Base-by-base conservation (phyloP, 2,329 filamentous ascomycete genomes). In the Dothidotthia symphoricarpi region DNA sequence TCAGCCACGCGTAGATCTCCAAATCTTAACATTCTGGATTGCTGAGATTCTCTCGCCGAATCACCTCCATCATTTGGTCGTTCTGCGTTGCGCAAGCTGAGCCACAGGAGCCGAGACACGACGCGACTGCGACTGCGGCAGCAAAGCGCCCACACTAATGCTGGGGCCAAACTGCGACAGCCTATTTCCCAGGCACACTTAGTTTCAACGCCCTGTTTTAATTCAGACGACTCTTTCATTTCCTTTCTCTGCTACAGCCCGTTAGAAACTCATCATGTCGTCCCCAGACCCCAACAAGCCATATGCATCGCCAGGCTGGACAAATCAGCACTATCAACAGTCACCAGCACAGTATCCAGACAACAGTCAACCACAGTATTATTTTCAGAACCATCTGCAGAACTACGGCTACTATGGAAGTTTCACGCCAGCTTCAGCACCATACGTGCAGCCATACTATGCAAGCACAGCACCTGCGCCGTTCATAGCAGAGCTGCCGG, bases 401-500 rank as follows among this genome's bases (percentile, higher is more conserved):
- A 24, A 49, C 24, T 33, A 31, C 26, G 22, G 19, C 6, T 32
- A 43, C 12, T 40, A 43, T 31, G 16, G 6, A 10, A 32, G 26
- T 11, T 12, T 22, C 9, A 22, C 32, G 8, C 32, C 34, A 28
- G 30, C 44, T 3, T 16, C 27, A 27, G 19, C 15, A 19, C 29
- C 45, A 13, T 52, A 53, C 17, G 24, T 51, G 11, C 54, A 57
- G 30, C 51, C 57, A 24, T 43, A 57, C 25, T 58, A 60, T 40
- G 53, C 36, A 28, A 36, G 17, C 7, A 19, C 35, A 9, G 22
- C 43, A 11, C 28, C 45, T 8, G 16, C 32, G 7, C 41, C 47
- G 6, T 12, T 52, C 1, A 51, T 63, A 24, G 57, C 59, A 31
- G 61, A 64, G 36, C 44, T 65, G 4, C 53, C 57, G 13, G 56